Evolutionary conservation across 495 filamentous ascomycete genomes (phyloP), one percentile per base, ranked within the genome.

Genomic region (Neurospora sp.): DNA sequence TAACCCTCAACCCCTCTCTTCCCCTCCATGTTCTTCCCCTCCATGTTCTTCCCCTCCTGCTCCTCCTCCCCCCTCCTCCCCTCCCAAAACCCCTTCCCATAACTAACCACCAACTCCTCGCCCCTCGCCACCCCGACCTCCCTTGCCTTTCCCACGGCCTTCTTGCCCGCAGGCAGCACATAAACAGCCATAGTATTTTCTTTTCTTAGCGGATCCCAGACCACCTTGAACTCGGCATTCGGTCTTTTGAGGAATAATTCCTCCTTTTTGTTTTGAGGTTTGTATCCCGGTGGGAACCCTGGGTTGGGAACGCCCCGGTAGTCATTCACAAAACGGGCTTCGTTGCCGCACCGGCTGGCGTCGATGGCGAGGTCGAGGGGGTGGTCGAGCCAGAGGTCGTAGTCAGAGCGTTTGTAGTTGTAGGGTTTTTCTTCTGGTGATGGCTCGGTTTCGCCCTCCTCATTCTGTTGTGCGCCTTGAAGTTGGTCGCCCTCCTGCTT

Each of bases 291-390:
- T 0, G 54, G 14, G 0, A 16, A 62, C 0, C 1, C 2, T 12
- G 48, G 27, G 27, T 12, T 70, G 0, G 80, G 79, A 5, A 93
- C 84, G 1, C 91, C 91, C 20, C 92, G 85, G 75, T 91, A 94
- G 79, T 94, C 92, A 76, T 94, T 94, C 40, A 91, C 84, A 78
- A 91, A 93, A 11, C 92, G 81, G 4, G 88, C 90, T 80, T 93
- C 92, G 75, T 92, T 93, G 5, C 91, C 91, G 62, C 77, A 78
- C 12, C 78, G 82, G 8, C 79, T 83, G 4, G 90, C 92, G 77
- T 94, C 92, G 18, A 93, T 85, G 6, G 88, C 89, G 0, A 93
- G 79, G 31, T 85, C 87, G 54, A 35, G 27, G 12, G 27, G 2
- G 40, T 87, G 82, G 77, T 89, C 87, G 1, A 93, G 80, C 77